Evolutionary conservation across 164 flowering plant genomes (phyloP), one percentile per base, ranked within the genome.

Genomic region (Dillenia suffruticosa): DNA sequence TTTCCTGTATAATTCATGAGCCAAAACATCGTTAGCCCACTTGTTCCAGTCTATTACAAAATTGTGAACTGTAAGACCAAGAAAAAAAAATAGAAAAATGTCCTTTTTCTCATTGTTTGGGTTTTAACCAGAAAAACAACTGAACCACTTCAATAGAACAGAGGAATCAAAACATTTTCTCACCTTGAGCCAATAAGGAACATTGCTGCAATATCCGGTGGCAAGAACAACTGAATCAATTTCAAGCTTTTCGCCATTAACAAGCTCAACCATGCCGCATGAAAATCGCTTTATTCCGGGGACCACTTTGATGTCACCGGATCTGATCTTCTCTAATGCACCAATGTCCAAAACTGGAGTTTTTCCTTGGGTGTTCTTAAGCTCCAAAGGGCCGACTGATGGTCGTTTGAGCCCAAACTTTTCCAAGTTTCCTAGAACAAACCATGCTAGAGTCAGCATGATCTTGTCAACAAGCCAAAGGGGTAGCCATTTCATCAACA

Each of bases 321-420:
- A 78, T 67, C 76, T 72, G 58, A 88, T 88, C 65, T 72, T 81
- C 10, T 64, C 61, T 26, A 86, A 47, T 2, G 95, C 82, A 7
- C 95, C 95, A 55, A 80, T 72, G 70, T 88, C 95, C 46, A 88
- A 58, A 48, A 88, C 96, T 14, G 96, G 96, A 50, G 96, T 88
- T 59, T 83, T 86, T 2, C 96, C 96, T 0, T 22, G 63, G 2
- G 62, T 67, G 83, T 81, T 81, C 76, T 88, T 88, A 54, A 84
- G 81, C 69, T 76, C 72, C 68, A 88, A 45, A 4, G 96, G 96
- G 8, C 96, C 96, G 46, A 75, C 49, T 5, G 67, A 10, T 12
- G 96, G 96, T 68, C 90, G 69, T 55, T 76, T 83, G 10, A 88
- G 71, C n/a, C 96, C 96, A 8, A 62, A 75, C 55, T 75, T 83